Evolutionary conservation across 139 green algal genomes (phyloP).

Genomic region (Chlamydomonas schloesseri): DNA sequence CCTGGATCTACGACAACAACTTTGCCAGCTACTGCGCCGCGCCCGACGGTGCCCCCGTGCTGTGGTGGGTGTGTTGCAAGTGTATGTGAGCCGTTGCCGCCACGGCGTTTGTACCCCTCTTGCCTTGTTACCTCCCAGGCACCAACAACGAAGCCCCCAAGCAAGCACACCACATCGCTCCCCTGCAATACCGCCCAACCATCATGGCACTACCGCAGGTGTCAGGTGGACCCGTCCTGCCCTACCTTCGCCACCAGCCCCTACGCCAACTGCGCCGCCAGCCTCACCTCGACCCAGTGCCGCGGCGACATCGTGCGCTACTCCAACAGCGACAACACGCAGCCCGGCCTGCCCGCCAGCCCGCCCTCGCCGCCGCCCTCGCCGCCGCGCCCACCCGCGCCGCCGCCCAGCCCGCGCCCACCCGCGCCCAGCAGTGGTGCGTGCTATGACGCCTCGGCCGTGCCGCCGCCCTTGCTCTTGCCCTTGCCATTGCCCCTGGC

Average conservation of each 20-base stretch:
- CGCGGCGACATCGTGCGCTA: too few relatives aligned
- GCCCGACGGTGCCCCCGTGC: background rate
- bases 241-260: background rate
- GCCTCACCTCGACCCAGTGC: background rate
- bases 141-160: too few relatives aligned
- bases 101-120: too few relatives aligned
- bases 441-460: background rate
- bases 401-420: background rate
- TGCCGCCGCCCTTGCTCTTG: too few relatives aligned
- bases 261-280: background rate
- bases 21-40: conserved; percentile 21
- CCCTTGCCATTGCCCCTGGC: too few relatives aligned
- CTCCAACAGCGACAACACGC: background rate
- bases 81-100: background rate
- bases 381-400: background rate
- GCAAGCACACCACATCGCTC: too few relatives aligned
- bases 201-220: too few relatives aligned
- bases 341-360: background rate
- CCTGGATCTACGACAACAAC: background rate
- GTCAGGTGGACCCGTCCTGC: conserved; percentile 2
- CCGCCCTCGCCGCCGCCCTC: background rate
- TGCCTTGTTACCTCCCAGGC: too few relatives aligned
- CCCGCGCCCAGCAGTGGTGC: background rate
- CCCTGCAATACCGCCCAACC: too few relatives aligned
- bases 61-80: background rate